Evolutionary conservation across 1,284 basidiomycete species (phyloP).

Genomic region (Malassezia sp.): DNA sequence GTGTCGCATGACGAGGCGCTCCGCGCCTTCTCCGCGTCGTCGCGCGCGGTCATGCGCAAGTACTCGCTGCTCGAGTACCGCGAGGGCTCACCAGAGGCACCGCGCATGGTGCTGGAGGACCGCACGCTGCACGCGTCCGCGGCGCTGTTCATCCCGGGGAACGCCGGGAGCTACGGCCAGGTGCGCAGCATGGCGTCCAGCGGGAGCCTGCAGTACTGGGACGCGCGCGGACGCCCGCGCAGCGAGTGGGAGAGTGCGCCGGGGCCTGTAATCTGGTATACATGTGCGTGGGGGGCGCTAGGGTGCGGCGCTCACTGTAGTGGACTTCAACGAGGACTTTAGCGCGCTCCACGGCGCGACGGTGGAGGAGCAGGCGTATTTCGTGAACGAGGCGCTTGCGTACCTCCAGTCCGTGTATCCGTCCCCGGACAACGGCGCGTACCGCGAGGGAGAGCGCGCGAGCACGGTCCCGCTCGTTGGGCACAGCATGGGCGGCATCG

Average conservation of each 20-base stretch:
- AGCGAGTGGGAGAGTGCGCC: constrained; percentile 25
- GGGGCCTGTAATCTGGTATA: constrained; percentile 17
- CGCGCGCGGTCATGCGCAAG: constrained; percentile 53
- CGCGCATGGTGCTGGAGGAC: not conserved
- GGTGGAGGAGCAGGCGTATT: constrained; percentile 68
- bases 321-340: constrained; percentile 93
- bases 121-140: constrained; percentile 49
- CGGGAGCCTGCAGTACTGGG: constrained; percentile 65
- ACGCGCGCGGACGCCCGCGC: constrained; percentile 22
- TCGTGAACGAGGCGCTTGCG: constrained; percentile 60
- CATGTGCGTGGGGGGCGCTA: too few relatives aligned
- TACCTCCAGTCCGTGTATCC: constrained; percentile 71
- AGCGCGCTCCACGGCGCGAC: constrained; percentile 89
- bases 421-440: constrained; percentile 36
- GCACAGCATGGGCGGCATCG: constrained; percentile 98
- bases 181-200: constrained; percentile 88
- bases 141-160: constrained; percentile 90
- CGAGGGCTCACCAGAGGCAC: constrained; percentile 54
- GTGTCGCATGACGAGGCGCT: constrained; percentile 49
- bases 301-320: too few relatives aligned
- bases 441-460: constrained; percentile 38
- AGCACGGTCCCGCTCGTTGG: constrained; percentile 63
- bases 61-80: constrained; percentile 84
- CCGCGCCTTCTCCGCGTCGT: constrained; percentile 56
- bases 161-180: constrained; percentile 88